Percentiles rank a stretch among this genome's conserved stretches.
These are phyloP conservation scores for Monoraphidium neglectum DNA, from an alignment of 139 green algal species.

Conservation along the genomic window DNA sequence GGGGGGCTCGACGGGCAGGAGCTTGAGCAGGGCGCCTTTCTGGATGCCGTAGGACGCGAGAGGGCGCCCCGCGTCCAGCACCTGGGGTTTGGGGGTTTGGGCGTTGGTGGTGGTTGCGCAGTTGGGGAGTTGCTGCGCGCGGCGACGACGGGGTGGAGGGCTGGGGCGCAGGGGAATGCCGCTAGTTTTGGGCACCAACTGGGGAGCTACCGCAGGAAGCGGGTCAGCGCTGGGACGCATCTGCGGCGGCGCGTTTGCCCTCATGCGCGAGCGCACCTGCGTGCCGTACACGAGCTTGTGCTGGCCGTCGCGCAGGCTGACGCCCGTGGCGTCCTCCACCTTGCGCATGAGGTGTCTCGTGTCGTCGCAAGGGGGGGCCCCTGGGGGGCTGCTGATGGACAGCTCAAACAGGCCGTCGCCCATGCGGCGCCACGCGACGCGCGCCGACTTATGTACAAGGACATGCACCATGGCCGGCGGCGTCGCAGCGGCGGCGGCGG, in stretches of 20 bases:
- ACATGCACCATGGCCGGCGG: constrained; percentile 49
- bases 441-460: constrained; percentile 44
- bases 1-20: constrained; percentile 12
- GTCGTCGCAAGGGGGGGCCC: constrained; percentile 24
- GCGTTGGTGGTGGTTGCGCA: not conserved
- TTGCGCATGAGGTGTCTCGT: constrained; percentile 44
- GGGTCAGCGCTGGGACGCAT: too few relatives aligned
- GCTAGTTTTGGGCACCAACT: too few relatives aligned
- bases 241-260: not conserved
- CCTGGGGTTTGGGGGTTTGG: constrained; percentile 29
- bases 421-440: constrained; percentile 34
- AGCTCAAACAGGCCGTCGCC: constrained; percentile 49
- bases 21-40: constrained; percentile 33
- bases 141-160: too few relatives aligned
- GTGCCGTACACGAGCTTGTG: constrained; percentile 18
- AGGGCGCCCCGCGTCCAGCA: constrained; percentile 28
- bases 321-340: constrained; percentile 36
- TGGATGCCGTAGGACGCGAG: constrained; percentile 38
- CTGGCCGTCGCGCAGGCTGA: not conserved
- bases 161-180: too few relatives aligned
- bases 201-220: too few relatives aligned
- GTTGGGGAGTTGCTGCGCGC: too few relatives aligned
- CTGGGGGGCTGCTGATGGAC: constrained; percentile 35
- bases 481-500: too few relatives aligned
- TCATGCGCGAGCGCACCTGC: constrained; percentile 1